Conservation (phyloP, 805 yeast genomes). For the Maudiozyma pseudohumilis region DNA sequence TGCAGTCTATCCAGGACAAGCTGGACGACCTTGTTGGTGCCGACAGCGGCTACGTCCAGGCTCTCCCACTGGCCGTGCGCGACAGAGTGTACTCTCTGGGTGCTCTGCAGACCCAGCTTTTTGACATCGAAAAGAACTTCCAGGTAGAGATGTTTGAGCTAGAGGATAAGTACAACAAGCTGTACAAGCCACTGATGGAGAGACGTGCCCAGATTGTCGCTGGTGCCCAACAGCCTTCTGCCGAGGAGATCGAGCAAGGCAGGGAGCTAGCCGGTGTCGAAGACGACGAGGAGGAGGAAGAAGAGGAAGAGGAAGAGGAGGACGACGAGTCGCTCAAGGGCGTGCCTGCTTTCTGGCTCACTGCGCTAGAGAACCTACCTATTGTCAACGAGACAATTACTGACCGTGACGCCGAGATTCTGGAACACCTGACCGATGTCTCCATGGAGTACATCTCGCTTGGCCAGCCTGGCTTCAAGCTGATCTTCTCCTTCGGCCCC, state of each 20-base stretch:
- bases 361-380: constrained; percentile 81
- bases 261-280: constrained; percentile 44
- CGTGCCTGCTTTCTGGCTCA: constrained; percentile 92
- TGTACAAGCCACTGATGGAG: constrained; percentile 67
- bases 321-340: constrained; percentile 49
- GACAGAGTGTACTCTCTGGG: constrained; percentile 75
- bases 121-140: constrained; percentile 80
- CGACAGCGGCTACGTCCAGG: constrained; percentile 75
- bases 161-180: constrained; percentile 66
- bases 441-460: constrained; percentile 64
- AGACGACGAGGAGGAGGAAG: constrained; percentile 36
- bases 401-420: constrained; percentile 81
- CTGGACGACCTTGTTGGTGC: constrained; percentile 76
- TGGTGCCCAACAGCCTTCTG: constrained; percentile 70
- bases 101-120: constrained; percentile 67
- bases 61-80: constrained; percentile 62
- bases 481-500: constrained; percentile 67
- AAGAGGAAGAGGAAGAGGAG: constrained; percentile 33
- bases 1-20: constrained; percentile 84
- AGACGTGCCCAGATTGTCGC: constrained; percentile 61
- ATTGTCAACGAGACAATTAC: constrained; percentile 76
- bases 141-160: constrained; percentile 80
- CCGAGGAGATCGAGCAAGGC: constrained; percentile 71
- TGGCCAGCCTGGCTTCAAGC: constrained; percentile 69
- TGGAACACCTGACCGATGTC: constrained; percentile 57